Conservation (phyloP, 2,329 filamentous ascomycete genomes). For the Ascochyta rabiei region DNA sequence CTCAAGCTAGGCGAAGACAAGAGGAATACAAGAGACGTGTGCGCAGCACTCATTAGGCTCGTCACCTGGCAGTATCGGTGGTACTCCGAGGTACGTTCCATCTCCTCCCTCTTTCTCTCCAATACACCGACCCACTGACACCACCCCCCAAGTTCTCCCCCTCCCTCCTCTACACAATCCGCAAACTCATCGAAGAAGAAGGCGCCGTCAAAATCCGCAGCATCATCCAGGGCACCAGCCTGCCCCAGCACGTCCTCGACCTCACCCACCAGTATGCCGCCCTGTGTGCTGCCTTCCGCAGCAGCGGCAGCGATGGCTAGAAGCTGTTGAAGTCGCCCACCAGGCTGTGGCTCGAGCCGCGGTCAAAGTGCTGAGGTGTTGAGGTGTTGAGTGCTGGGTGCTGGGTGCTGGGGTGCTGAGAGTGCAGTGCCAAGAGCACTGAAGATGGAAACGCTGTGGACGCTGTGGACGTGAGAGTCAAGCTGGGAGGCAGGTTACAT, state of each 20-base stretch:
- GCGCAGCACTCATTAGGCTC: conserved; percentile 85
- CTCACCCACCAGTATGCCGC: conserved; percentile 96
- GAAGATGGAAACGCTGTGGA: too few relatives aligned
- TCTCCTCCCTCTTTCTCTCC: background rate
- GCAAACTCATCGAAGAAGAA: conserved; percentile 94
- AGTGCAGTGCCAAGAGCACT: too few relatives aligned
- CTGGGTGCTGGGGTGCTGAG: background rate
- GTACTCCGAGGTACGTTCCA: conserved; percentile 80
- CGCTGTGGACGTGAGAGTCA: too few relatives aligned
- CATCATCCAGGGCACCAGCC: conserved; percentile 93
- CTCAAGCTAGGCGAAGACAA: conserved; percentile 77
- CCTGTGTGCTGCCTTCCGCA: conserved; percentile 91
- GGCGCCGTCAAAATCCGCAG: conserved; percentile 96
- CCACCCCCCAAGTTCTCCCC: conserved; percentile 78
- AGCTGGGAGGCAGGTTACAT: too few relatives aligned
- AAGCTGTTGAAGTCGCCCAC: background rate
- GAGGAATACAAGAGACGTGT: conserved; percentile 78
- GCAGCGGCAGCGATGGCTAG: conserved; percentile 86
- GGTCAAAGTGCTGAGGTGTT: background rate
- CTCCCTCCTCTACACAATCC: conserved; percentile 82
- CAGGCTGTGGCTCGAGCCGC: background rate
- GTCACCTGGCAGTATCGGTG: conserved; percentile 99
- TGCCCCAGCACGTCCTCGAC: conserved; percentile 91
- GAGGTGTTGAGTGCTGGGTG: background rate
- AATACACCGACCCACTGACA: conserved; percentile 4